Percentiles rank a stretch among this genome's conserved stretches.
Conservation (phyloP, 305 asterid genomes). For the Fraxinus dipetala region DNA sequence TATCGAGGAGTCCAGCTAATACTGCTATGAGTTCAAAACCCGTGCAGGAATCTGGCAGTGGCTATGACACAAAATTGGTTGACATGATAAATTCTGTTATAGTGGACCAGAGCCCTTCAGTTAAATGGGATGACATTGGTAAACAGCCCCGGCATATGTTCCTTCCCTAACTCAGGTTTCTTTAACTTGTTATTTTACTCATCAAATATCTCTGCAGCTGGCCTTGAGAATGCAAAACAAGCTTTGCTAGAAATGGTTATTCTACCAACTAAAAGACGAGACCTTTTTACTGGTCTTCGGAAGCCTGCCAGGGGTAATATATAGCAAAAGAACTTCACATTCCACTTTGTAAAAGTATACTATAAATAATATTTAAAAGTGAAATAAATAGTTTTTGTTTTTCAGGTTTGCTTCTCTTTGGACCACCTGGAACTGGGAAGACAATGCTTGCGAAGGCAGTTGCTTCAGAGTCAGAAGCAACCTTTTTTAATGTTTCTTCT, state of each 20-base stretch:
- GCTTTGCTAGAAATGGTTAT: slow-evolving; percentile 93
- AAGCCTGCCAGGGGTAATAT: slow-evolving; percentile 87
- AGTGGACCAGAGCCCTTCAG: slow-evolving; percentile 85
- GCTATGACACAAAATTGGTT: slow-evolving; percentile 71
- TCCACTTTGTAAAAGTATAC: not conserved
- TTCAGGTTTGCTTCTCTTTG: slow-evolving; percentile 91
- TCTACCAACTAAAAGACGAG: slow-evolving; percentile 89
- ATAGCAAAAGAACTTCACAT: slow-evolving; percentile 18
- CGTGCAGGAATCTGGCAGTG: slow-evolving; percentile 45
- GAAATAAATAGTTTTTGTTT: slow-evolving; percentile 18
- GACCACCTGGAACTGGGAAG: slow-evolving; percentile 99
- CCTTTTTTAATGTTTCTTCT: slow-evolving; percentile 93
- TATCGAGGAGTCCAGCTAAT: slow-evolving; percentile 38
- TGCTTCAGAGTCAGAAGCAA: slow-evolving; percentile 96
- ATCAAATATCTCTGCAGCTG: slow-evolving; percentile 54
- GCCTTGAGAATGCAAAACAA: slow-evolving; percentile 97
- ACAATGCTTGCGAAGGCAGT: slow-evolving; percentile 98
- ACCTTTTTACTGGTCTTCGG: slow-evolving; percentile 93
- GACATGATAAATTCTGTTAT: slow-evolving; percentile 92
- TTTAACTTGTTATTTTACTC: slow-evolving; percentile 6
- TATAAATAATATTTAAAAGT: slow-evolving; percentile 3
- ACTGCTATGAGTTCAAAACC: slow-evolving; percentile 39
- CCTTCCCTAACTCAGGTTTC: slow-evolving; percentile 18
- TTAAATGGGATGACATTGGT: slow-evolving; percentile 99
- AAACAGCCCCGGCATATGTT: slow-evolving; percentile 29